Base-by-base conservation (phyloP, 352 stramenopile species). In the Thraustotheca clavata region DNA sequence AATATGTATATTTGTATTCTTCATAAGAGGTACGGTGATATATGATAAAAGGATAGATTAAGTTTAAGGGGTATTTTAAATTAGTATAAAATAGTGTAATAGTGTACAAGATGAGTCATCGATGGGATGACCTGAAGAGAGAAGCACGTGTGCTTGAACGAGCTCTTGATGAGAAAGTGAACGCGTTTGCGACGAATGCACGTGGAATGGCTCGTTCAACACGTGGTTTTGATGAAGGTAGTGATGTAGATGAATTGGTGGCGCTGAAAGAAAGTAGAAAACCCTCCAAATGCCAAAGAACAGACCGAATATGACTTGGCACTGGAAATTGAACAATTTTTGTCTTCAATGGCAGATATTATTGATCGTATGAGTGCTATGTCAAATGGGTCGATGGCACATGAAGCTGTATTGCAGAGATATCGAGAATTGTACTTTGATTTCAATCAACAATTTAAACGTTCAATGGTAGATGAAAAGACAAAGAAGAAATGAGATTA, bases 371-470 rank as follows among this genome's bases (percentile, higher is more conserved):
- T 93, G 86, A 91, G 75, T 66, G 52, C 75, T n/a, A 76, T 81
- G 40, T 76, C 83, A 41, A 86, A 83, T 59, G 76, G 73, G 36
- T 89, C 83, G 52, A 94, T 91, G 63, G 79, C 81, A 34, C 86
- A 94, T 61, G 86, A 94, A 57, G 87, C 87, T 3, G 73, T 98
- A 47, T 73, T 98, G 34, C 94, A 98, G 73, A 83, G 95, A 40
- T 98, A 98, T 73, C 86, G 93, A 27, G 94, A 98, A 73, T 87
- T 98, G 54, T 85, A 98, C 46, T 98, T 98, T 67, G 93, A 98
- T 75, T 96, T 96, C 35, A 94, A 90, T 35, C 94, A 86, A 24
- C 92, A 98, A 72, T 98, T 98, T 71, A 86, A 96, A 70, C 80
- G 83, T 27, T 89, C 83, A 0, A 88, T 89, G 77, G 86, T 93